Base-by-base conservation (phyloP, 139 green algal species). In the Volvox reticuliferus region DNA sequence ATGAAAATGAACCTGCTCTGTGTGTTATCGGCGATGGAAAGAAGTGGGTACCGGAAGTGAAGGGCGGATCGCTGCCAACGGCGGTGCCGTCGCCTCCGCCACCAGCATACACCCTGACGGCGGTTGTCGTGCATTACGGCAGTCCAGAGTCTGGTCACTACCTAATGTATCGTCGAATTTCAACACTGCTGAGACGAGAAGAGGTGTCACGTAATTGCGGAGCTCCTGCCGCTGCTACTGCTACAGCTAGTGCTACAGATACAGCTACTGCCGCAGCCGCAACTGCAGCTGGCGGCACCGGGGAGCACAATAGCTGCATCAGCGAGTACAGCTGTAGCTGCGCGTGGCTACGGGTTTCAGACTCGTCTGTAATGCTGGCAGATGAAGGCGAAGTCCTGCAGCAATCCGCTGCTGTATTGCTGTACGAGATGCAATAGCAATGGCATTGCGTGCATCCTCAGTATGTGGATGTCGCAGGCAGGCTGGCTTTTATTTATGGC, bases 141-240 rank as follows among this genome's bases (percentile, higher is more conserved):
- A 67, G 82, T 24, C 22, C 82, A 18, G 35, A 44, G 14, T 88
- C 82, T 30, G 82, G 82, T 2, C 82, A 88, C 21, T 88, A 79
- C 82, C 82, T 88, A 26, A 36, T 88, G 63, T 88, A 88, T 36
- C 82, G 82, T 62, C 36, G 65, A 26, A 30, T 88, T 71, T 33
- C 63, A 2, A 19, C 35, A 26, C 20, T 33, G 20, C 12, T 77
- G 0, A 55, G 44, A 55, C 44, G 9, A 55, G 44, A 55, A 55
- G 44, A 55, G 44, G 17, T 17, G 17, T 17, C 28, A 22, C 12
- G 21, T n/a, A 26, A 73, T 30, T n/a, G 24, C 0, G 62, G 30
- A 9, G 12, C 16, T 30, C 21, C 55, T 1, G 62, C 30, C 14
- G 55, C n/a, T 22, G 32, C 81, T 2, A 55, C 30, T 20, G 62